Base-by-base conservation (phyloP, 192 early-diverging fungal genomes). In the Coemansia sp. region DNA sequence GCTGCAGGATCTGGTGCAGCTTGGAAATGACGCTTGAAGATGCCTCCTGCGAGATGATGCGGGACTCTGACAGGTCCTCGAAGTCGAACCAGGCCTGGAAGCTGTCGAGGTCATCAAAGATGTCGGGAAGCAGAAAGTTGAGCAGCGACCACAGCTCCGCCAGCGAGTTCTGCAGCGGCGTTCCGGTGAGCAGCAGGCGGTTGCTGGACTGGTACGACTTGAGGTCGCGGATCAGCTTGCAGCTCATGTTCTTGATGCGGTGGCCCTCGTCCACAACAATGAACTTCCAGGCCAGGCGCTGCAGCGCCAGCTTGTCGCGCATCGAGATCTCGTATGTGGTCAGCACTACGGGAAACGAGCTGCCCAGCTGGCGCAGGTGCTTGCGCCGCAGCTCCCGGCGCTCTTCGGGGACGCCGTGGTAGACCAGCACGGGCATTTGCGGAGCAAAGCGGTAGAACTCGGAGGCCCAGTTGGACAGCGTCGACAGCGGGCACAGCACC, bases 251-350 rank as follows among this genome's bases (percentile, higher is more conserved):
- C 64, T 99, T 99, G 79, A 99, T 82, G 39, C 94, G 86, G 68
- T 99, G 96, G 6, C 91, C 96, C 78, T 99, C 94, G 55, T 99
- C 96, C 26, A 97, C 84, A 28, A 99, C 85, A 30, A 97, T 84
- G 50, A 88, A 95, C 60, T 93, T 87, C 91, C 94, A 98, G 6
- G 80, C 73, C n/a, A 68, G 57, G 5, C 64, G 55, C 54, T 85
- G 82, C 50, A 94, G 68, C 30, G 82, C 86, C 42, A 87, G 86
- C 8, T 86, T 68, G 72, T 97, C 94, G 19, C 84, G 82, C 82
- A 94, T 92, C 21, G 85, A 64, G 57, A 95, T 88, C 64, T 96
- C 94, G 65, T 94, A 98, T 21, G 87, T 92, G 7, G 94, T 95
- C 19, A 94, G 78, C 6, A 95, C 80, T n/a, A 94, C 73, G 0